Base-by-base conservation (phyloP, 2,329 filamentous ascomycete genomes). In the Neonectria magnoliae region DNA sequence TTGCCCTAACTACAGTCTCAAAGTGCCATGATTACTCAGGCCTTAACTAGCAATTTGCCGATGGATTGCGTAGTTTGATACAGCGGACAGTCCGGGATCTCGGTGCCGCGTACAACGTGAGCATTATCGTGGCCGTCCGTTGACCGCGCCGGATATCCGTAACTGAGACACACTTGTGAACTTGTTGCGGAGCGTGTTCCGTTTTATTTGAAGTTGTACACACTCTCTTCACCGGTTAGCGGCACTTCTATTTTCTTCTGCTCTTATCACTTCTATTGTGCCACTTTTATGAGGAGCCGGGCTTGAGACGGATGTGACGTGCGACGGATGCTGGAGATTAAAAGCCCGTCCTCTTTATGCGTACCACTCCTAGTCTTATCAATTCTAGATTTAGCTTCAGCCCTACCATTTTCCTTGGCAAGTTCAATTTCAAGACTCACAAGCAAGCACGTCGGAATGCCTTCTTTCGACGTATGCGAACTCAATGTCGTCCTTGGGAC, bases 401-500 rank as follows among this genome's bases (percentile, higher is more conserved):
- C 14, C 25, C 6, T 5, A 4, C 6, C 10, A 9, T 22, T 42
- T 47, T 48, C 47, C 25, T 62, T 53, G 54, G 29, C 38, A 47
- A 38, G 10, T 22, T 31, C 27, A 41, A n/a, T 22, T 51, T 36
- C n/a, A 60, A 25, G 58, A 8, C 51, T 11, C 20, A 13, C 5
- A 14, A 18, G 18, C 31, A 42, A 44, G 20, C 38, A 51, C 36
- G 27, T 38, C 2, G 44, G 36, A 57, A 64, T 64, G 62, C 57
- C 58, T 52, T 54, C 53, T 25, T 41, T 64, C 9, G 62, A 64
- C 13, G 6, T 60, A 25, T 50, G 36, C 47, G 38, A 53, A 14
- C 52, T 64, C n/a, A 64, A 64, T 29, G 52, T 64, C 36, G 61
- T 64, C 51, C 62, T 64, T 10, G 61, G 56, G 38, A 50, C 61